phyloP scores from a whole-genome alignment of 2,329 filamentous ascomycete species.

The Claviceps sp. region DNA sequence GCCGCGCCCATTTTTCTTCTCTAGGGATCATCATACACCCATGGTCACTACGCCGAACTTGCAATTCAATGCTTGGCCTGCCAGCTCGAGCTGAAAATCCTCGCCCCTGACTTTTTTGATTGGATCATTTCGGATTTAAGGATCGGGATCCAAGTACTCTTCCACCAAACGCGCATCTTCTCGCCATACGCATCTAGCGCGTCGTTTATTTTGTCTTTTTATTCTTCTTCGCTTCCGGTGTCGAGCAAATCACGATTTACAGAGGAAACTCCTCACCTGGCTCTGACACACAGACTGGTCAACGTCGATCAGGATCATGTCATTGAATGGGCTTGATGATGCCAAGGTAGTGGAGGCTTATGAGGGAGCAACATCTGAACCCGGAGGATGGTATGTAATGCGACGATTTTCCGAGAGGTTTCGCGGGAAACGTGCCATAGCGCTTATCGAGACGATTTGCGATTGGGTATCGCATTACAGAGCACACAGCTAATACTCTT shows the following conservation, averaged over 20 bases:
- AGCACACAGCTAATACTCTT: neutral
- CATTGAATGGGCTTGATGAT: constrained; percentile 87
- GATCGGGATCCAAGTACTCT: neutral
- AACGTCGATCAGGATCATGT: constrained; percentile 47
- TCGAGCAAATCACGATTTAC: neutral
- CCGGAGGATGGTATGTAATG: constrained; percentile 79
- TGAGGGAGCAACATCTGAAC: constrained; percentile 64
- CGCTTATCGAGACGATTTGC: neutral
- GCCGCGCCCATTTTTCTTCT: neutral
- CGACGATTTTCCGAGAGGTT: neutral
- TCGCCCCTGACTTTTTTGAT: neutral
- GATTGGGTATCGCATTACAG: neutral
- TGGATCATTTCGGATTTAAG: neutral
- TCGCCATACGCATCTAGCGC: neutral
- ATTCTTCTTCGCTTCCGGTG: neutral
- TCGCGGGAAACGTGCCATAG: too few relatives aligned
- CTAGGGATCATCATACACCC: neutral
- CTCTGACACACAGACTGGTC: neutral
- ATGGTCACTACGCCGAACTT: neutral
- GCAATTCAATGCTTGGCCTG: neutral
- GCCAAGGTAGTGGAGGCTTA: constrained; percentile 72
- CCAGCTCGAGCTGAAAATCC: neutral
- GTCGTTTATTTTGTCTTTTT: neutral
- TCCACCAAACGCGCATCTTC: neutral
- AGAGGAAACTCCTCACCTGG: neutral